Evolutionary conservation across 2,329 filamentous ascomycete genomes (phyloP), one percentile per base, ranked within the genome.

Genomic region (Aspergillus proliferans): DNA sequence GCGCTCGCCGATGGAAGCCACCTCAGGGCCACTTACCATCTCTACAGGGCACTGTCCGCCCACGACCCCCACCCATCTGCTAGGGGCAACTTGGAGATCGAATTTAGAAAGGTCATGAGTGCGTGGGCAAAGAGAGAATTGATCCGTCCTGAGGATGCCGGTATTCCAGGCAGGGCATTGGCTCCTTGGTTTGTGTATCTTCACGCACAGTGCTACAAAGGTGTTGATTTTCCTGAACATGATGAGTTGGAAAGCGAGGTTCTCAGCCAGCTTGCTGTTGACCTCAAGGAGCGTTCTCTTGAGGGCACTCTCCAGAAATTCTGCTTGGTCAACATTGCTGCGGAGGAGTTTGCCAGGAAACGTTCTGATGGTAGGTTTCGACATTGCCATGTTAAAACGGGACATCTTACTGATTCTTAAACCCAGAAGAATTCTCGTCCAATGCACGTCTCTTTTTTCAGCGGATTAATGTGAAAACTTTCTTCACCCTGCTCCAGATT

Each of bases 201-300:
- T 40, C 92, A 96, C 65, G 88, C 88, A 43, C 83, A 86, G 62
- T 92, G 88, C 67, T 92, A 87, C 70, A 84, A 84, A 52, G 90
- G 88, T 28, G 78, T 85, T 51, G 78, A 83, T 41, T 91, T 93
- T 59, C 72, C 82, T 1, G 83, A 85, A 52, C 86, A 90, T 55
- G 81, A 85, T 47, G 90, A 95, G 64, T 75, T 96, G 24, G 91
- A 96, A 68, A 83, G 83, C 50, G 89, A 95, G 65, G 86, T 97
- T 10, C 76, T 95, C 52, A 84, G 86, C 58, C 86, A 90, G 45
- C 73, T 95, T 34, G 80, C 84, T 43, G 80, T 86, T 56, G 82
- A 88, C 26, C 74, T 93, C 24, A 89, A 87, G 63, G 81, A 84
- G 52, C 78, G 83, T 8, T 78, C 80, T 1, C 76, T 86, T 44